Conservation (phyloP, 108 stramenopile species). For the Cyclotella cryptica region DNA sequence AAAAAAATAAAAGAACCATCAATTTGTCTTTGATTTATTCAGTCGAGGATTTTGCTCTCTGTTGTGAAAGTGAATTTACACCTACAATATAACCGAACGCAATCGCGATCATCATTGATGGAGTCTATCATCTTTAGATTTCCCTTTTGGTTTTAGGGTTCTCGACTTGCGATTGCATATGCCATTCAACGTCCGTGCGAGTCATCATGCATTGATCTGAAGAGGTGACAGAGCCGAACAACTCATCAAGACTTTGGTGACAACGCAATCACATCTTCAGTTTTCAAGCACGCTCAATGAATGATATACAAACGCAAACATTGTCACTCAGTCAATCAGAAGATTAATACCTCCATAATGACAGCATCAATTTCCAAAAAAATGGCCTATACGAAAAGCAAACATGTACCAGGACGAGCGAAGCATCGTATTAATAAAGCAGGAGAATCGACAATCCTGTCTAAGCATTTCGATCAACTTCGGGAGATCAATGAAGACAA, state of each 20-base stretch:
- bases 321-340: not conserved
- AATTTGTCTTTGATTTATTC: too few relatives aligned
- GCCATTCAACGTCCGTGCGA: too few relatives aligned
- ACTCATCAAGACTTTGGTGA: not conserved
- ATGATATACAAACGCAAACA: too few relatives aligned
- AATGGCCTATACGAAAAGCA: not conserved
- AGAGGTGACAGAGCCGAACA: too few relatives aligned
- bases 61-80: too few relatives aligned
- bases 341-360: not conserved
- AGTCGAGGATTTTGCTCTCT: too few relatives aligned
- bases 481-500: slow-evolving; percentile 5
- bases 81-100: too few relatives aligned
- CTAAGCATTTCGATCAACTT: slow-evolving; percentile 1
- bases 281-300: too few relatives aligned
- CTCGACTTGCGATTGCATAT: not conserved
- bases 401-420: not conserved
- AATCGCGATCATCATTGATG: not conserved
- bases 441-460: not conserved
- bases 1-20: too few relatives aligned
- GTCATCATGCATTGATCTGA: too few relatives aligned
- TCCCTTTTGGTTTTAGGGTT: slow-evolving; percentile 1
- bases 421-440: slow-evolving; percentile 9
- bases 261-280: not conserved
- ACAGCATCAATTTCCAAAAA: not conserved
- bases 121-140: not conserved